These are phyloP conservation scores for Seminavis robusta DNA, from an alignment of 108 stramenopile species.

Conservation along the genomic window DNA sequence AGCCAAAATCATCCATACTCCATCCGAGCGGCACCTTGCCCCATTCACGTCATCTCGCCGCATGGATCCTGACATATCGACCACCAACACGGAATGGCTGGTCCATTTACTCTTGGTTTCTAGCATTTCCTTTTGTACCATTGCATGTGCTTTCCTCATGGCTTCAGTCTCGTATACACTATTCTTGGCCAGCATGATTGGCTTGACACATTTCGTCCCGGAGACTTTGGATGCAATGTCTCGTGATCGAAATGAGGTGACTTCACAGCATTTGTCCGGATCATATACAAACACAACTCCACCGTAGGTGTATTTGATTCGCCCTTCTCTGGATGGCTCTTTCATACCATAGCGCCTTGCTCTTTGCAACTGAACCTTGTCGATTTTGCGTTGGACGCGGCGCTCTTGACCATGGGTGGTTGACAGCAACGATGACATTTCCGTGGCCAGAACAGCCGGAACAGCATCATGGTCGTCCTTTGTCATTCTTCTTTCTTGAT, in stretches of 20 bases:
- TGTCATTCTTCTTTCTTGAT: too few relatives aligned
- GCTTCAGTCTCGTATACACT: slow-evolving; percentile 3
- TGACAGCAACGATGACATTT: too few relatives aligned
- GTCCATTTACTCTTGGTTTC: slow-evolving; percentile 15
- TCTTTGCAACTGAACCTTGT: slow-evolving; percentile 37
- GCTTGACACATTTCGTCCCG: slow-evolving; percentile 27
- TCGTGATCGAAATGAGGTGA: slow-evolving; percentile 26
- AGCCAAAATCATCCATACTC: slow-evolving; percentile 48
- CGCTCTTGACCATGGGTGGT: slow-evolving; percentile 45
- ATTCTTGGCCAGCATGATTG: slow-evolving; percentile 27
- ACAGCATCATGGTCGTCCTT: too few relatives aligned
- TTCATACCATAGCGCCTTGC: slow-evolving; percentile 44
- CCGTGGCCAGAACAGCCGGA: too few relatives aligned
- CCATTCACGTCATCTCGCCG: slow-evolving; percentile 41
- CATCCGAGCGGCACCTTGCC: slow-evolving; percentile 43
- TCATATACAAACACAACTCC: slow-evolving; percentile 52
- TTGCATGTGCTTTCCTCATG: neutral
- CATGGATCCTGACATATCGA: slow-evolving; percentile 56
- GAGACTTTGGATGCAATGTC: slow-evolving; percentile 6
- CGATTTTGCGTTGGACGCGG: slow-evolving; percentile 37
- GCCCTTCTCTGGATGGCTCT: slow-evolving; percentile 23
- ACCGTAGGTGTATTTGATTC: slow-evolving; percentile 43
- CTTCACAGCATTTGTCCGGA: slow-evolving; percentile 16
- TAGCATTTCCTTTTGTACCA: neutral
- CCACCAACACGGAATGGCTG: slow-evolving; percentile 45